phyloP scores from a whole-genome alignment of 2,329 filamentous ascomycete genomes.

The Aspergillus sp. region DNA sequence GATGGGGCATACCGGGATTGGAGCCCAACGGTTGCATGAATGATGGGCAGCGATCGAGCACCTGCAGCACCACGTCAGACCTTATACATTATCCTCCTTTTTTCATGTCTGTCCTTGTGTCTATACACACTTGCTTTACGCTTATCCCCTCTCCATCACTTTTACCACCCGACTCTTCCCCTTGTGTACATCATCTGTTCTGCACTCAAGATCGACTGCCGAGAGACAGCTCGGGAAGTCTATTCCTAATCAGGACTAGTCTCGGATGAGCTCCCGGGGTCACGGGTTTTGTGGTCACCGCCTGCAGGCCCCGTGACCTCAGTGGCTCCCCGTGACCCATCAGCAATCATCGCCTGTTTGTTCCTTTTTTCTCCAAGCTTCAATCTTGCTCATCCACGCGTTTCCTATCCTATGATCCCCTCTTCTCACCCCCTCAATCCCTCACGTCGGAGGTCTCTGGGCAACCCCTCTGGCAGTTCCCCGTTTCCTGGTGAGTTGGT shows the following conservation, averaged over 20 bases:
- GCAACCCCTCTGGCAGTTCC: constrained; percentile 26
- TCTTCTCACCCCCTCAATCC: constrained; percentile 26
- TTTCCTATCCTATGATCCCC: constrained; percentile 24
- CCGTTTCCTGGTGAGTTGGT: constrained; percentile 32
- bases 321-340: neutral
- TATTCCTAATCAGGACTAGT: constrained; percentile 28
- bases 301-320: constrained; percentile 1
- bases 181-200: constrained; percentile 5
- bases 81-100: constrained; percentile 6
- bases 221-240: constrained; percentile 27
- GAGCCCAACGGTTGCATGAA: neutral
- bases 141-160: neutral
- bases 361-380: constrained; percentile 3
- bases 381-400: neutral
- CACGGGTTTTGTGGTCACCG: constrained; percentile 25
- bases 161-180: constrained; percentile 2
- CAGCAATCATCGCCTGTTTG: constrained; percentile 1
- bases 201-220: constrained; percentile 22
- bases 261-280: constrained; percentile 24
- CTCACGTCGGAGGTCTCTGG: constrained; percentile 29
- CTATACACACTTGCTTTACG: neutral
- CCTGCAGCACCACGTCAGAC: constrained; percentile 1
- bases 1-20: neutral
- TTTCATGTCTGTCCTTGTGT: neutral
- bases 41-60: neutral